These are phyloP conservation scores for Botrytis byssoidea DNA, from an alignment of 2,329 filamentous ascomycete species.

Conservation along the genomic window DNA sequence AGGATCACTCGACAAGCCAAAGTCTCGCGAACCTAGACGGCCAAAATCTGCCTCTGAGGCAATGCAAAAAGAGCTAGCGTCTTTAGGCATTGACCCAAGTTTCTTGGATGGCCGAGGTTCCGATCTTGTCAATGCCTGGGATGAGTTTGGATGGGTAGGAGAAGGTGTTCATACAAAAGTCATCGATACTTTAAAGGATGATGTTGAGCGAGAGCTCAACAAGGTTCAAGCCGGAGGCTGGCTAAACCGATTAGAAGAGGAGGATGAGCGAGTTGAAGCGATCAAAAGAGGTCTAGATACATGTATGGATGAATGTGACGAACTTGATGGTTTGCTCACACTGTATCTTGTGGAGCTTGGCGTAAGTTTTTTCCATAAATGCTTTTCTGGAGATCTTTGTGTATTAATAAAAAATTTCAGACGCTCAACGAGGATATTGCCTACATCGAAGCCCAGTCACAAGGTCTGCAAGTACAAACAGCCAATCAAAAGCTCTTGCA, in stretches of 20 bases:
- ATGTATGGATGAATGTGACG: conserved; percentile 92
- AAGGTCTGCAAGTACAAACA: conserved; percentile 94
- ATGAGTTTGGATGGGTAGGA: conserved; percentile 87
- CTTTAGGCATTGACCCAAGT: conserved; percentile 71
- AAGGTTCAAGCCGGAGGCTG: conserved; percentile 90
- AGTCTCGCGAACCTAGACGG: conserved; percentile 35
- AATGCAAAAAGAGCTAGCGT: conserved; percentile 39
- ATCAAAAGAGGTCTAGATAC: conserved; percentile 84
- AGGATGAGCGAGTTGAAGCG: conserved; percentile 84
- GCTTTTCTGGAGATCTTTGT: conserved; percentile 22
- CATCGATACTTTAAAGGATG: conserved; percentile 76
- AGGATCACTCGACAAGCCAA: conserved; percentile 34
- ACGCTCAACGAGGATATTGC: conserved; percentile 94
- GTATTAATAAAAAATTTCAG: conserved; percentile 45
- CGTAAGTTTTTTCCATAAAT: conserved; percentile 64
- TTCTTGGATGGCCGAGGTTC: conserved; percentile 74
- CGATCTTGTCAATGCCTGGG: conserved; percentile 79
- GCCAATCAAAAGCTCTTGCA: conserved; percentile 92
- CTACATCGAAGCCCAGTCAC: conserved; percentile 95
- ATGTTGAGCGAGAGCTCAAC: conserved; percentile 83
- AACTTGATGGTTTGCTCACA: conserved; percentile 90
- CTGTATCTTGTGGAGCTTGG: conserved; percentile 92
- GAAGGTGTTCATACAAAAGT: conserved; percentile 71
- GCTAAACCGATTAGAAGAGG: conserved; percentile 79
- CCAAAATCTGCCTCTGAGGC: conserved; percentile 37